Evolutionary conservation across 2,329 filamentous ascomycete species (phyloP).

Genomic region (Gaeumannomyces tritici): DNA sequence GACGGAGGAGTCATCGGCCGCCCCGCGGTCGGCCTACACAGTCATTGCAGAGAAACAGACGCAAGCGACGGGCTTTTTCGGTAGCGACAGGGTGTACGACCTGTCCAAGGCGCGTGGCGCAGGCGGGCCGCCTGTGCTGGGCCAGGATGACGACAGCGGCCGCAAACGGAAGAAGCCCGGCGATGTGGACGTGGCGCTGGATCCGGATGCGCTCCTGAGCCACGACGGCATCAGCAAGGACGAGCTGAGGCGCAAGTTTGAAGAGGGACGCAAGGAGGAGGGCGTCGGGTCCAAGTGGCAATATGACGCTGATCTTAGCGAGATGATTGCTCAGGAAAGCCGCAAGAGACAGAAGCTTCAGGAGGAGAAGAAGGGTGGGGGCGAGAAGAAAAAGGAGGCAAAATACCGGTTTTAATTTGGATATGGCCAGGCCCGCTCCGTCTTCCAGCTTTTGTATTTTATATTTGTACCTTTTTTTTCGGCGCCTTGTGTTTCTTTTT

Average conservation of each 20-base stretch:
- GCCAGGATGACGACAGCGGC: conserved; percentile 61
- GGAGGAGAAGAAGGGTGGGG: conserved; percentile 54
- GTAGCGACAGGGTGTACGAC: conserved; percentile 89
- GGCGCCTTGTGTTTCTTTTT: too few relatives aligned
- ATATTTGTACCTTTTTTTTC: background rate
- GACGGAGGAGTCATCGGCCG: conserved; percentile 65
- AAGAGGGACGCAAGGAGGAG: conserved; percentile 58
- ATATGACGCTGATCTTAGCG: conserved; percentile 78
- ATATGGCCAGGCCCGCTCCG: background rate
- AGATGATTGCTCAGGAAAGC: conserved; percentile 93
- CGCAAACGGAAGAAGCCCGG: conserved; percentile 92
- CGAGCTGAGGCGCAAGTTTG: conserved; percentile 70
- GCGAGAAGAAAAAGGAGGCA: conserved; percentile 47
- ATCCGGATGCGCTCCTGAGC: conserved; percentile 68
- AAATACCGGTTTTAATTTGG: conserved; percentile 37
- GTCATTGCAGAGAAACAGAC: conserved; percentile 84
- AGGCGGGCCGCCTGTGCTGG: conserved; percentile 59
- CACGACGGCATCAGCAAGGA: conserved; percentile 75
- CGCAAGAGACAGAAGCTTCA: conserved; percentile 85
- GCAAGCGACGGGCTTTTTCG: conserved; percentile 86
- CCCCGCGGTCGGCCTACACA: conserved; percentile 74
- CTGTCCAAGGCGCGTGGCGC: conserved; percentile 43
- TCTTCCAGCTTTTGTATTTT: background rate
- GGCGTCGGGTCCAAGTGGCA: conserved; percentile 60
- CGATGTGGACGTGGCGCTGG: conserved; percentile 86